Conservation (phyloP, 108 stramenopile genomes). For the Schizochytrium sp. region DNA sequence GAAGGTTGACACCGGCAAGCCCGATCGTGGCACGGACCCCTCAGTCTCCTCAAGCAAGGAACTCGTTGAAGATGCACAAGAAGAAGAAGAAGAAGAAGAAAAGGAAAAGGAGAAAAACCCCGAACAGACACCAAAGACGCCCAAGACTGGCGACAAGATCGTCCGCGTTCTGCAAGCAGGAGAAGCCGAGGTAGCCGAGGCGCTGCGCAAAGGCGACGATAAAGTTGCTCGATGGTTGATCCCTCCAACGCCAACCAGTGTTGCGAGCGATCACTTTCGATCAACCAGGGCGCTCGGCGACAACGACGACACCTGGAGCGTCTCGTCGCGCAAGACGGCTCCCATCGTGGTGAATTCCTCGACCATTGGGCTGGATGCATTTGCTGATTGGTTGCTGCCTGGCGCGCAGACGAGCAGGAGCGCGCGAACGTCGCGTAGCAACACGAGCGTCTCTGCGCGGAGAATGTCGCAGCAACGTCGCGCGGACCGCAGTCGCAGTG, state of each 20-base stretch:
- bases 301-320: not conserved
- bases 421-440: not conserved
- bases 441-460: not conserved
- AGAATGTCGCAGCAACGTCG: not conserved
- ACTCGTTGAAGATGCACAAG: not conserved
- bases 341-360: not conserved
- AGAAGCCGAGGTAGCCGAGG: not conserved
- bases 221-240: not conserved
- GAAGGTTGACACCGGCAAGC: no score
- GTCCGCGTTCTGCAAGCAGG: not conserved
- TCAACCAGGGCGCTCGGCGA: not conserved
- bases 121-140: not conserved
- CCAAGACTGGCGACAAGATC: not conserved
- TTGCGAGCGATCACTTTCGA: not conserved
- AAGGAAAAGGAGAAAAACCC: not conserved
- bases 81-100: not conserved
- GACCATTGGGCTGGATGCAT: not conserved
- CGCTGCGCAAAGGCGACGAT: not conserved
- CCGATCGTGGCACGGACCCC: no score
- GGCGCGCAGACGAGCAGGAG: no score
- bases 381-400: not conserved
- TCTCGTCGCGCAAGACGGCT: not conserved
- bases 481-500: no score
- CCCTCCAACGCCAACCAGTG: not conserved
- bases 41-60: not conserved